Evolutionary conservation across 108 stramenopile genomes (phyloP), one percentile per base, ranked within the genome.

Genomic region (Pseudonitzschia multistriata): DNA sequence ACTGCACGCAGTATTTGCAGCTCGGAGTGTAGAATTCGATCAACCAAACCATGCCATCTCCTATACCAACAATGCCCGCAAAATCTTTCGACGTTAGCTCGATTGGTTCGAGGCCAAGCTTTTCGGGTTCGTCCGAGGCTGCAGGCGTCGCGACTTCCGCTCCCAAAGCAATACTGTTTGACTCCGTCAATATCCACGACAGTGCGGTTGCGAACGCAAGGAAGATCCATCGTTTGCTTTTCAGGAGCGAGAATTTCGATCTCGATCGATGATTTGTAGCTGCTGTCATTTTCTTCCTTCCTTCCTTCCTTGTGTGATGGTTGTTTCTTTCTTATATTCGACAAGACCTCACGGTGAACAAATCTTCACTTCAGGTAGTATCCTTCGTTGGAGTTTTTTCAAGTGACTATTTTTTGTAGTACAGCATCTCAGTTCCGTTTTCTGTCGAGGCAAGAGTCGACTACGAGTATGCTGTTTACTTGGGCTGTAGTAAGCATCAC

Each of bases 11-110:
- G 49, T 90, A 86, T 47, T 66, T 57, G 67, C 92, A 93, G 79
- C 83, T 84, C 3, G 88, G 87, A 10, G 90, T 86, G 63, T 88
- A 90, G 53, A 94, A 90, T 73, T 94, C 93, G 42, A 94, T 79
- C 49, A 92, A 42, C 91, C 91, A 92, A 6, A 81, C 80, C 45
- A 82, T 84, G 22, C 85, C 87, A 80, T 92, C 87, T 2, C 84
- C 55, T 3, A 59, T 33, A 35, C 34, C 34, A 65, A 87, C 76
- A 21, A 49, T 50, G 19, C 70, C 49, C 49, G 79, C 86, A 57
- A 92, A 88, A 52, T 83, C 81, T 25, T 70, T 67, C n/a, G 91
- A 71, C 36, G 74, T 85, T 50, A 92, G 57, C 5, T 70, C 55
- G 24, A 77, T 77, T 17, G 47, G 40, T 25, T 28, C 63, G 40